Evolutionary conservation across 805 yeast species (phyloP).

Genomic region (Ascoidea rubescens): DNA sequence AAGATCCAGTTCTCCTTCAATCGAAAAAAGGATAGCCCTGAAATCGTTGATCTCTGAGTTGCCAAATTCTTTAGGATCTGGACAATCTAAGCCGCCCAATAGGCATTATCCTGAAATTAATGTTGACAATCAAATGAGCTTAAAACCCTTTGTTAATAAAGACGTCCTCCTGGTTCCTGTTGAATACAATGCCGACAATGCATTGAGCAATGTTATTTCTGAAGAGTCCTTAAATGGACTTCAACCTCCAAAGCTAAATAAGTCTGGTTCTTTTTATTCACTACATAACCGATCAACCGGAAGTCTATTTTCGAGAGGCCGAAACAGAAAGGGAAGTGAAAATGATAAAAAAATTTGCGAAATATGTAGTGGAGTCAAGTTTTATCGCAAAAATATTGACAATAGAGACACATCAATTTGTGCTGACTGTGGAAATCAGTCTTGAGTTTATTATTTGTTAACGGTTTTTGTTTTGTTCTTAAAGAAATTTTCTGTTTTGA

Average conservation of each 20-base stretch:
- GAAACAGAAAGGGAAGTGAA: not conserved
- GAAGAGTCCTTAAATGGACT: slow-evolving; percentile 12
- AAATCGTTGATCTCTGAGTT: not conserved
- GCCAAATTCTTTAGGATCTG: not conserved
- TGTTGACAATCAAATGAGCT: no score
- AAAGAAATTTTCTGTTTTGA: no score
- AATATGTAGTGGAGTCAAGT: slow-evolving; percentile 16
- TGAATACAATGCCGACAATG: no score
- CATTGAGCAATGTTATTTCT: no score
- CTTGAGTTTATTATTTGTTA: no score
- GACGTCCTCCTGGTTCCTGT: not conserved
- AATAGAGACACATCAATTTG: slow-evolving; percentile 10
- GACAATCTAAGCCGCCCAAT: not conserved
- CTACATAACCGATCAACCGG: not conserved
- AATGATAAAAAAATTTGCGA: slow-evolving; percentile 10
- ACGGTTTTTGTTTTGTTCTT: no score
- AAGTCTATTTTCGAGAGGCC: not conserved
- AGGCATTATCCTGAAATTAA: no score
- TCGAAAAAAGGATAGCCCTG: slow-evolving; percentile 4
- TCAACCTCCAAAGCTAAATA: slow-evolving; percentile 1
- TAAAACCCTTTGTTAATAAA: no score
- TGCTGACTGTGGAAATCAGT: slow-evolving; percentile 16
- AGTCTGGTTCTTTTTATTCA: not conserved
- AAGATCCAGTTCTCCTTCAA: not conserved
- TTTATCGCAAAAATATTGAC: slow-evolving; percentile 8